Percentiles rank a stretch among this genome's conserved stretches.
These are phyloP conservation scores for Ichthyophthirius multifiliis DNA, from an alignment of 169 alveolate genomes.

Conservation along the genomic window DNA sequence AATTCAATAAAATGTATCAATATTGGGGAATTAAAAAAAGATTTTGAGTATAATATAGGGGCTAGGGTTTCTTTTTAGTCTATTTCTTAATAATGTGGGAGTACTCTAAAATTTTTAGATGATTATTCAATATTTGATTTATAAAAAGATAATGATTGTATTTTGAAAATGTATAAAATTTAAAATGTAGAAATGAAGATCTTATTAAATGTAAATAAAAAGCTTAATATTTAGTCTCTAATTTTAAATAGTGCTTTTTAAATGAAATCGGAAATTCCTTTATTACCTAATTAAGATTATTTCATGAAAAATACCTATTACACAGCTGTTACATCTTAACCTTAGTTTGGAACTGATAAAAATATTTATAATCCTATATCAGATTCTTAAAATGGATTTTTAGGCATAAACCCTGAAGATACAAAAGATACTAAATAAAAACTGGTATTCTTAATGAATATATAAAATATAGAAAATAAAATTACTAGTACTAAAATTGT, in stretches of 20 bases:
- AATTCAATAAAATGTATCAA: neutral
- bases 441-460: neutral
- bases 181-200: too few species aligned
- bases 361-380: neutral
- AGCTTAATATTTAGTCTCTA: neutral
- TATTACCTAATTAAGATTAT: neutral
- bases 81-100: neutral
- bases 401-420: neutral
- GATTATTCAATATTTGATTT: too few species aligned
- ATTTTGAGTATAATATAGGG: neutral
- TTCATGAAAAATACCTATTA: neutral
- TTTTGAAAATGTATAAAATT: too few species aligned
- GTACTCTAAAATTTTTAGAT: neutral
- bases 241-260: neutral
- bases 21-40: neutral
- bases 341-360: neutral
- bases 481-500: neutral
- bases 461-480: too few species aligned
- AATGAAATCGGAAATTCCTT: neutral
- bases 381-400: neutral
- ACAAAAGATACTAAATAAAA: neutral
- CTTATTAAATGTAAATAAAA: too few species aligned
- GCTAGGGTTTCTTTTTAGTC: neutral
- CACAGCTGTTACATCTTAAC: neutral
- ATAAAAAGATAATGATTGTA: too few species aligned